Base-by-base conservation (phyloP, 305 asterid species). In the Fraxinus angustifolia region DNA sequence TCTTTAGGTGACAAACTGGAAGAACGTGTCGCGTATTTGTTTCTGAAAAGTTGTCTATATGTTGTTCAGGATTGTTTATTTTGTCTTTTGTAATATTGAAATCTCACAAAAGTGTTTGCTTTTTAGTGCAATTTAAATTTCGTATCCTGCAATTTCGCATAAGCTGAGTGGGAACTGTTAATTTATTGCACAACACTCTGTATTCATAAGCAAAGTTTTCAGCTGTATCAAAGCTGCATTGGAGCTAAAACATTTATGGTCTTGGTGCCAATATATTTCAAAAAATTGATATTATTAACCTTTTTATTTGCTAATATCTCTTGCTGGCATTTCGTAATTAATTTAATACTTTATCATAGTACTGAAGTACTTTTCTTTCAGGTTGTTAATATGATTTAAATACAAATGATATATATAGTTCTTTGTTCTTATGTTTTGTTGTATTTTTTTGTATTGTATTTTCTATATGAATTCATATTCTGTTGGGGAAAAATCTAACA, bases 401-500 rank as follows among this genome's bases (percentile, higher is more conserved):
- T 56, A 26, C 31, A 56, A 71, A 31, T 35, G 23, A 21, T 70
- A 11, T 23, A 19, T 78, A 75, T 45, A 70, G 42, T 79, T 76
- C 50, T n/a, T 35, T 67, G 21, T 28, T 56, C 26, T 8, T 28
- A 73, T 33, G 6, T 36, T 45, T 79, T 17, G 6, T 73, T 81
- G 28, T 68, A 7, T 26, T 68, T 40, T 45, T 78, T 48, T 30
- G 6, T 53, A 45, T 26, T 23, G 62, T 16, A 30, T 38, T 67
- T 48, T 79, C 70, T 35, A 21, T 67, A 34, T 83, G 73, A 19
- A 45, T 81, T 72, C 83, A 68, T 71, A 31, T 81, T 82, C 50
- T 60, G 56, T 70, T 42, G 35, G 36, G 67, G 11, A 72, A 81
- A 78, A 76, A 67, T 78, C 33, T 86, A 23, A 67, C 79, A 96